These are phyloP conservation scores for Phytophthora meadii DNA, from an alignment of 352 stramenopile genomes.

Conservation along the genomic window DNA sequence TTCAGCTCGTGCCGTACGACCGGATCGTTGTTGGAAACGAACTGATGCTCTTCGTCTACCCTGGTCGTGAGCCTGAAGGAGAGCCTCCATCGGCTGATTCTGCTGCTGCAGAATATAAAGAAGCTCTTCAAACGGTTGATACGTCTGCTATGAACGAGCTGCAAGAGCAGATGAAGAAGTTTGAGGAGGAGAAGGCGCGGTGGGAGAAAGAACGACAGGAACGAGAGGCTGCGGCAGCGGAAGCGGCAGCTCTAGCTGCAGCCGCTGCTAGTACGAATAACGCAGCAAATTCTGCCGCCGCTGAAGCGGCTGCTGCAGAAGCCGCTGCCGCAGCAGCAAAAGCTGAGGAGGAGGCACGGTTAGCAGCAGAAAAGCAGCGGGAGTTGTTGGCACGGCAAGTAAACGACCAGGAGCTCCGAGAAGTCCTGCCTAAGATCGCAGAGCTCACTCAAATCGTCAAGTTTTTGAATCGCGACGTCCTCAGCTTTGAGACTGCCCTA, in stretches of 20 bases:
- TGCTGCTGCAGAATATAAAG: slow-evolving; percentile 89
- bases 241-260: slow-evolving; percentile 35
- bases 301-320: slow-evolving; percentile 39
- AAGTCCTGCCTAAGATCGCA: slow-evolving; percentile 93
- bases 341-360: slow-evolving; percentile 40
- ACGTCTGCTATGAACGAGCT: slow-evolving; percentile 81
- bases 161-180: slow-evolving; percentile 90
- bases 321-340: slow-evolving; percentile 45
- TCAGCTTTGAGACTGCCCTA: slow-evolving; percentile 93
- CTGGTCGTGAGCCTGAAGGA: slow-evolving; percentile 47
- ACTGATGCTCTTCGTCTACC: slow-evolving; percentile 86
- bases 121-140: slow-evolving; percentile 78
- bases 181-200: slow-evolving; percentile 87
- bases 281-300: slow-evolving; percentile 18
- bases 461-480: slow-evolving; percentile 88
- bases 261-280: slow-evolving; percentile 36
- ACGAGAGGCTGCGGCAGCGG: slow-evolving; percentile 37
- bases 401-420: slow-evolving; percentile 92
- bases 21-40: slow-evolving; percentile 89
- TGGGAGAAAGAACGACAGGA: slow-evolving; percentile 89
- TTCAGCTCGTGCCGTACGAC: slow-evolving; percentile 68
- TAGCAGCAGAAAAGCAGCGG: slow-evolving; percentile 58
- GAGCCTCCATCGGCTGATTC: slow-evolving; percentile 84
- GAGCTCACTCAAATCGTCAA: slow-evolving; percentile 94
- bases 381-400: slow-evolving; percentile 77